Conservation (phyloP, 768 basidiomycete genomes). For the Podaxis sp. region DNA sequence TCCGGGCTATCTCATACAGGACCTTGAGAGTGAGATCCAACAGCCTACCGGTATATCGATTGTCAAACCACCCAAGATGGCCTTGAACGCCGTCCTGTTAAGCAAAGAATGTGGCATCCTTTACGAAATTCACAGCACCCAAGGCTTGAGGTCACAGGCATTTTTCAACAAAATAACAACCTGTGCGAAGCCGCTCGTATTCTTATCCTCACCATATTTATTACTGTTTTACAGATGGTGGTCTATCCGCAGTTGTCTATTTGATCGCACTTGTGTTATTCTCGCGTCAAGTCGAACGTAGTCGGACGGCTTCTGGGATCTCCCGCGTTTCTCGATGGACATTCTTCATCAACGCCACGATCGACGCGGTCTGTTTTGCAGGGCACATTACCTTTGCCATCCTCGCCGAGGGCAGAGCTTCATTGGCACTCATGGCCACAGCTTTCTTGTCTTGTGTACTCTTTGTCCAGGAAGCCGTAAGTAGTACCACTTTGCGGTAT, state of each 20-base stretch:
- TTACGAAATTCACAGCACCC: slow-evolving; percentile 58
- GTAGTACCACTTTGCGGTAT: slow-evolving; percentile 19
- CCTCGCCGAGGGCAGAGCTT: slow-evolving; percentile 75
- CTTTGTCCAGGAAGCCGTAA: slow-evolving; percentile 79
- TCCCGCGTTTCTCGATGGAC: slow-evolving; percentile 80
- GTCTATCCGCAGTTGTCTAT: slow-evolving; percentile 62
- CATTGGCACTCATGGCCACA: slow-evolving; percentile 76
- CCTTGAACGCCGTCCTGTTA: slow-evolving; percentile 60
- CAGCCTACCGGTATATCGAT: slow-evolving; percentile 71
- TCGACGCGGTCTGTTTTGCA: slow-evolving; percentile 83
- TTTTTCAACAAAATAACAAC: slow-evolving; percentile 77
- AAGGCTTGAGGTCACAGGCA: slow-evolving; percentile 67
- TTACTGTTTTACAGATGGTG: slow-evolving; percentile 53
- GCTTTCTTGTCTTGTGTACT: slow-evolving; percentile 79
- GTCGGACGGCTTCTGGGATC: slow-evolving; percentile 74
- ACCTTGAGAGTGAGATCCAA: slow-evolving; percentile 70
- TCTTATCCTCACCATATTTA: slow-evolving; percentile 2
- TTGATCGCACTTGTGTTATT: slow-evolving; percentile 62
- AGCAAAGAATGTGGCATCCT: slow-evolving; percentile 81
- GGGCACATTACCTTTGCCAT: slow-evolving; percentile 88
- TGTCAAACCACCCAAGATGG: slow-evolving; percentile 47
- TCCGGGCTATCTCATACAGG: slow-evolving; percentile 52
- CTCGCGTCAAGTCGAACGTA: slow-evolving; percentile 68
- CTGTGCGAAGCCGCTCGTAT: slow-evolving; percentile 31
- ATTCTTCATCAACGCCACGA: slow-evolving; percentile 72